A percentile compares a stretch with the other conserved stretches of the same genome.
Evolutionary conservation across 768 basidiomycete genomes (phyloP).

Genomic region (Ramaria rubella): DNA sequence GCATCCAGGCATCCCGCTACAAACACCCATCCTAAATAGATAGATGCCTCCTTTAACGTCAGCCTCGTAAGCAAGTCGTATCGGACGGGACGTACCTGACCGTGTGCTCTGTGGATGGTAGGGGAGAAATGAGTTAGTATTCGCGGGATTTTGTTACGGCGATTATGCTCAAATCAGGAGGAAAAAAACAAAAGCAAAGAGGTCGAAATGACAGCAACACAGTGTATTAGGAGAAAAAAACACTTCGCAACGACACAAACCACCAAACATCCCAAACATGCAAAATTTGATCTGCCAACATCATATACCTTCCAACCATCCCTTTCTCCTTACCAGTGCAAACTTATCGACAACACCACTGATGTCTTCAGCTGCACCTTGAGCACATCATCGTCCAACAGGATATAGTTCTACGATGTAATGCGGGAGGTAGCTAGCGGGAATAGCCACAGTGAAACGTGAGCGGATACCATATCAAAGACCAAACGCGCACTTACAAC

Average conservation of each 20-base stretch:
- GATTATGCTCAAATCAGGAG: slow-evolving; percentile 1
- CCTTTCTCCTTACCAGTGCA: slow-evolving; percentile 44
- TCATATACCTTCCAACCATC: slow-evolving; percentile 81
- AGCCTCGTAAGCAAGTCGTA: too few species aligned
- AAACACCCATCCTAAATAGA: background rate
- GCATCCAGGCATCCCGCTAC: slow-evolving; percentile 73
- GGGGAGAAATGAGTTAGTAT: background rate
- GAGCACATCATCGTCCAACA: slow-evolving; percentile 62
- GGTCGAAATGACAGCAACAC: slow-evolving; percentile 72
- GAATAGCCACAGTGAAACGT: slow-evolving; percentile 3
- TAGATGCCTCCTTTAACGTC: background rate
- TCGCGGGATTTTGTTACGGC: too few species aligned
- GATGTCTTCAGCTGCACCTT: slow-evolving; percentile 76
- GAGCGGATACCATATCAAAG: background rate
- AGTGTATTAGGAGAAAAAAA: slow-evolving; percentile 55
- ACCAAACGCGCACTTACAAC: slow-evolving; percentile 41
- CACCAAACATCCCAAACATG: slow-evolving; percentile 37
- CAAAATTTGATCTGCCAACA: slow-evolving; percentile 47
- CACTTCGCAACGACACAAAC: background rate
- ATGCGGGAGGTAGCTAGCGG: slow-evolving; percentile 33
- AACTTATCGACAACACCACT: slow-evolving; percentile 78
- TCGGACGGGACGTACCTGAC: slow-evolving; percentile 47
- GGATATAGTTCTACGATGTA: background rate
- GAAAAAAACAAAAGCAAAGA: background rate
- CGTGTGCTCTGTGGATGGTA: slow-evolving; percentile 44